Evolutionary conservation across 805 yeast species (phyloP), one percentile per base, ranked within the genome.

Genomic region (Torulaspora maleeae): DNA sequence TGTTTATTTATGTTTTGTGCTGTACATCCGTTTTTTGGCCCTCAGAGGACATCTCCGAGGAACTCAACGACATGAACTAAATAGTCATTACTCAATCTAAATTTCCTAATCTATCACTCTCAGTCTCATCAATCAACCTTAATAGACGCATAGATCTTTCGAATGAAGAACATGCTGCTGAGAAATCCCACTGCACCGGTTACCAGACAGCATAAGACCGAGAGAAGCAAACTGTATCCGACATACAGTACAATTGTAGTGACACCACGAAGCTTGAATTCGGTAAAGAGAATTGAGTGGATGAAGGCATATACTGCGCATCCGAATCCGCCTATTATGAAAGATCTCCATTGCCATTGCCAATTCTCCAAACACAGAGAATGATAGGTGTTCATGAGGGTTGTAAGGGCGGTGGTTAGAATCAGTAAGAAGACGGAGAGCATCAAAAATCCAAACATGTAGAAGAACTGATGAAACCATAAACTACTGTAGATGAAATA

Each of bases 341-440:
- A 78, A 3, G 95, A 79, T 66, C 90, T 81, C 99, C 99, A 93
- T 63, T 91, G 97, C 99, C 99, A 93, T 66, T 82, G 80, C 73
- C 95, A 90, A 66, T 93, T 87, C 64, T 93, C 99, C 41, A 87
- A 72, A 62, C 95, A 87, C 53, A 93, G 75, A 3, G 88, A 77
- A 71, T 86, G 84, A 67, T 93, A 93, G 22, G 84, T 79, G 66
- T 88, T 76, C 59, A 91, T 72, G 17, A 89, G 72, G 0, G 96
- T 83, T 25, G 89, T 88, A 48, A 90, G 73, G 11, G 84, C 74
- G 11, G 95, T 83, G 4, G 96, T 89, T 56, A 84, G 58, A 10
- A 86, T 71, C 87, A 88, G 84, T 61, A 90, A 73, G n/a, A 83
- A 52, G 63, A 86, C 82, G 58, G 96, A 89, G 70, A 90, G 81